These are phyloP conservation scores for Ascochyta pisi DNA, from an alignment of 2,329 filamentous ascomycete genomes.

Conservation along the genomic window DNA sequence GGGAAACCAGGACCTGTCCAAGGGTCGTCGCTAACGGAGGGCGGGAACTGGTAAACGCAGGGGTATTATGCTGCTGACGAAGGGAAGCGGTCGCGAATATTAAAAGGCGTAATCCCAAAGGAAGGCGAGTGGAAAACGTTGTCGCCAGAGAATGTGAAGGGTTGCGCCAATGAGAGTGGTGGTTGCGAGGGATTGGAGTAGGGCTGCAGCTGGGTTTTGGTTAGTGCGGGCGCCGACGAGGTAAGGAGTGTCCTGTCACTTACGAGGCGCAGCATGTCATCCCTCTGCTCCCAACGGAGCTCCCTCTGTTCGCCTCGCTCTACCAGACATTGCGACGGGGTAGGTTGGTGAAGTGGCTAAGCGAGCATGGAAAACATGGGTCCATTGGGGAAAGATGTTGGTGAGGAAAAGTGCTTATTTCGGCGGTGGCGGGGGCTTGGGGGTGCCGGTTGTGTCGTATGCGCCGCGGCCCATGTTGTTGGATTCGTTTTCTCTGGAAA, in stretches of 20 bases:
- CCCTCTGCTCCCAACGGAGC: conserved; percentile 43
- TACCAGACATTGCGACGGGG: conserved; percentile 7
- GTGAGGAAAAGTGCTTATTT: conserved; percentile 38
- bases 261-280: conserved; percentile 43
- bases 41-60: conserved; percentile 30
- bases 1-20: conserved; percentile 18
- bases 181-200: conserved; percentile 25
- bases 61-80: conserved; percentile 50
- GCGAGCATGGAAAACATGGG: conserved; percentile 9
- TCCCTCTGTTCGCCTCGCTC: conserved; percentile 20
- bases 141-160: conserved; percentile 15
- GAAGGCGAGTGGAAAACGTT: conserved; percentile 22
- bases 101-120: conserved; percentile 46
- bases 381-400: conserved; percentile 1
- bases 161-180: conserved; percentile 21
- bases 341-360: not conserved
- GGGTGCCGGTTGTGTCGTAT: conserved; percentile 59
- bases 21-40: conserved; percentile 29
- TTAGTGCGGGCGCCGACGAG: conserved; percentile 40
- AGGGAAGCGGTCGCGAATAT: conserved; percentile 44
- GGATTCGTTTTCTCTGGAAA: conserved; percentile 51
- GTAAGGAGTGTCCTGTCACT: conserved; percentile 37
- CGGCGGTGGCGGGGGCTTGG: conserved; percentile 53
- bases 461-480: conserved; percentile 58
- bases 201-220: conserved; percentile 38